Evolutionary conservation across 257 asterid genomes (phyloP), one percentile per base, ranked within the genome.

Genomic region (Nicotiana paniculata): DNA sequence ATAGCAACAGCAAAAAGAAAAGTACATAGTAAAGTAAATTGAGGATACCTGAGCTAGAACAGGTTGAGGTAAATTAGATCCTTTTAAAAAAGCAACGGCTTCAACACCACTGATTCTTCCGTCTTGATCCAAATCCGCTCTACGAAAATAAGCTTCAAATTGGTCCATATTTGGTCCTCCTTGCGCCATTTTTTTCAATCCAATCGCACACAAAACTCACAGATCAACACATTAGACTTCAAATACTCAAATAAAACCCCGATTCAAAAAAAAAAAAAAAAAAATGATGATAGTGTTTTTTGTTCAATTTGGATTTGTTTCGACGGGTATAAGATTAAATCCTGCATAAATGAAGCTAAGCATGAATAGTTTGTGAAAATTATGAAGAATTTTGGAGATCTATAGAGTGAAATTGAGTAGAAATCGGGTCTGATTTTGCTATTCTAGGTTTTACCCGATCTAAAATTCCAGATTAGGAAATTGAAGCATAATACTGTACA

Each of bases 91-190:
- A 53, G 84, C 63, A 79, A 95, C 98, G 80, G 99, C 99, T 88
- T 95, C 99, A 82, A 69, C 91, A 63, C 99, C 99, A 81, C 97
- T 95, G 87, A 95, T 92, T 88, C 92, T 90, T 57, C 99, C 97
- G 80, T 95, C 99, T 51, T 92, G 97, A 92, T 95, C 97, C 94
- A 90, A 85, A 91, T 95, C 98, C 55, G 99, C 99, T 88, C 92
- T 87, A 57, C 90, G 94, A 74, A 95, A 95, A 85, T 81, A 95
- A 65, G 85, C 91, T 89, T 95, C 99, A 83, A 95, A 95, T 86
- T 93, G 93, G 43, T 95, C 97, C 93, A 88, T 86, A 83, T 80
- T 85, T 21, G 65, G 82, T 43, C 86, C 85, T 43, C 81, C 90
- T 81, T 30, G 86, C 89, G 96, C 93, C 90, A 87, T 88, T 86